Percentiles rank a stretch among this genome's conserved stretches.
These are phyloP conservation scores for Lecanicillium sp. DNA, from an alignment of 2,329 filamentous ascomycete species.

Conservation along the genomic window DNA sequence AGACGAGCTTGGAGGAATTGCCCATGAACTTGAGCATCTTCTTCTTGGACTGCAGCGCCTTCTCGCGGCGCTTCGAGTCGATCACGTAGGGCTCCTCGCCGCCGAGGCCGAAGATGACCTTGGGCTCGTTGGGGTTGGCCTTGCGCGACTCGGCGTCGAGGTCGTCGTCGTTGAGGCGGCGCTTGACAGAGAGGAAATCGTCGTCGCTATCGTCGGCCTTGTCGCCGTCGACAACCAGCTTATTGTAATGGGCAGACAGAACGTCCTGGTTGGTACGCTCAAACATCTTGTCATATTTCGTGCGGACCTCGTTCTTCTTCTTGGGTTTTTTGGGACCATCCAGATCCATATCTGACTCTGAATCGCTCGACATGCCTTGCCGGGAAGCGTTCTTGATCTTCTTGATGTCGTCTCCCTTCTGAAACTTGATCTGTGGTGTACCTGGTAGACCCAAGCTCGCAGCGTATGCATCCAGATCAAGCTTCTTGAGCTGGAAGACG, in stretches of 20 bases:
- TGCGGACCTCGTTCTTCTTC: slow-evolving; percentile 63
- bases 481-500: slow-evolving; percentile 75
- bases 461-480: slow-evolving; percentile 82
- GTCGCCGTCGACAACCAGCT: slow-evolving; percentile 59
- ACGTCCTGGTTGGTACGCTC: slow-evolving; percentile 95
- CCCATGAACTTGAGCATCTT: slow-evolving; percentile 87
- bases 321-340: slow-evolving; percentile 32
- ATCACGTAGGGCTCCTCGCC: slow-evolving; percentile 72
- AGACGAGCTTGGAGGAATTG: slow-evolving; percentile 77
- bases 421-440: slow-evolving; percentile 86
- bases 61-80: slow-evolving; percentile 92
- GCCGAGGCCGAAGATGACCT: slow-evolving; percentile 61
- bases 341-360: slow-evolving; percentile 51
- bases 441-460: slow-evolving; percentile 82
- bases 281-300: slow-evolving; percentile 98
- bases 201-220: slow-evolving; percentile 48
- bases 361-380: slow-evolving; percentile 57
- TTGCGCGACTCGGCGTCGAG: slow-evolving; percentile 44
- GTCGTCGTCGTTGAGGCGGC: slow-evolving; percentile 69
- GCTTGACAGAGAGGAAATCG: slow-evolving; percentile 85
- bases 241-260: slow-evolving; percentile 86
- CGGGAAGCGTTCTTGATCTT: slow-evolving; percentile 80
- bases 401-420: slow-evolving; percentile 84
- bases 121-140: slow-evolving; percentile 39
- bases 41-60: slow-evolving; percentile 92